Base-by-base conservation (phyloP, 2,329 filamentous ascomycete species). In the Thielaviopsis populi region DNA sequence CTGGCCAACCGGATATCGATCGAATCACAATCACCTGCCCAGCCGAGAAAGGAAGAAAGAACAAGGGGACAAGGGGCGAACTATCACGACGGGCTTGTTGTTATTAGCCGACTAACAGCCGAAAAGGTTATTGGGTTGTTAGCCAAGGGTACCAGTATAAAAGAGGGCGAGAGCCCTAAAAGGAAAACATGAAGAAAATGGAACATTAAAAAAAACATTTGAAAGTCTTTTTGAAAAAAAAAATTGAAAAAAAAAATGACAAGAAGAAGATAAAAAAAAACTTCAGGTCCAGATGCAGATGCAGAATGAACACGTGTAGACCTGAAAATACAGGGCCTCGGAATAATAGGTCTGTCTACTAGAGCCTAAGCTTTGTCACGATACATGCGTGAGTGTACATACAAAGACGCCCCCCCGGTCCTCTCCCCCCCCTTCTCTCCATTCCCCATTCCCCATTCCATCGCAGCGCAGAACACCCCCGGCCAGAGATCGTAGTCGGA, bases 261-360 rank as follows among this genome's bases (percentile, higher is more conserved):
- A 50, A 15, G 3, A 50, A 6, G 6, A 10, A 10, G 19, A 50
- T 11, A n/a, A 50, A 15, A 8, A 27, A 19, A 8, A 17, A 17
- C n/a, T n/a, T 46, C n/a, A 19, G 42, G 19, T 17, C 43, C 4
- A 46, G 43, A 46, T n/a, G n/a, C n/a, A 46, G 43, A 48, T 24
- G 10, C 46, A 48, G 5, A 48, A 48, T 48, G 22, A 50, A 24
- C 8, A 19, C 19, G 7, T 50, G 11, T 50, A 27, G 17, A 30
- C 53, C 53, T 56, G 27, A 37, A 56, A 56, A 56, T 56, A 56
- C 13, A 56, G 53, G 53, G 53, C 30, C 46, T 27, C 46, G n/a
- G n/a, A n/a, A n/a, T n/a, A n/a, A n/a, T n/a, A n/a, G n/a, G n/a
- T n/a, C n/a, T n/a, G n/a, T n/a, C n/a, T n/a, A n/a, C n/a, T n/a